Evolutionary conservation across 2,329 filamentous ascomycete genomes (phyloP), one percentile per base, ranked within the genome.

Genomic region (Coniochaeta sp.): DNA sequence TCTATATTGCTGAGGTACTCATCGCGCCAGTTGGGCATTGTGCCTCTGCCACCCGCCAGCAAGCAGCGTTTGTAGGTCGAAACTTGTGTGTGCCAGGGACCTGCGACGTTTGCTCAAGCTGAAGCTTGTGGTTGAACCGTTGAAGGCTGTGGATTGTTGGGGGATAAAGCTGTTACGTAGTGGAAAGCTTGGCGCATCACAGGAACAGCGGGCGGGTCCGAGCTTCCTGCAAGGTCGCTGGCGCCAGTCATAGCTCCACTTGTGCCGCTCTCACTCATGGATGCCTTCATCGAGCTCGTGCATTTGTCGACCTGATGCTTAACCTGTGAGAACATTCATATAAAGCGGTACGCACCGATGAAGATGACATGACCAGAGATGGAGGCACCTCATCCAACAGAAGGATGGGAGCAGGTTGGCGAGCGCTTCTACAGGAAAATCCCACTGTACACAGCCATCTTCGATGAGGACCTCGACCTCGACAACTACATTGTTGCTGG

Each of bases 371-470:
- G 66, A 71, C 66, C 66, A 61, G 74, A 64, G 57, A 86, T 86
- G 83, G 83, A 85, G 68, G 75, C 77, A 65, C 76, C 81, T 70
- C 81, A 84, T 74, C 82, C 93, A 70, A 91, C 91, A 68, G 89
- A 91, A 69, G 91, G 93, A 74, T 99, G 95, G 95, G 92, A 96
- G 80, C 89, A 86, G 75, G 86, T 98, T 66, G 95, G 91, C 71
- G 90, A 96, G 75, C 89, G 86, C 70, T 98, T 96, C 81, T 99
- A 98, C 79, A 90, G 93, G 73, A 97, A 96, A 79, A 88, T 90
- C 61, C 90, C 93, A 75, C 85, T 96, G 63, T 99, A 98, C 80
- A 93, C 92, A 63, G 89, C 88, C 66, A 85, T 98, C 65, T 99
- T 98, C 74, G 92, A 96, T 75, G 85, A 90, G 71, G 92, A 96